Conservation (phyloP, 176 grass and related monocot genomes). For the Oryza meyeriana region DNA sequence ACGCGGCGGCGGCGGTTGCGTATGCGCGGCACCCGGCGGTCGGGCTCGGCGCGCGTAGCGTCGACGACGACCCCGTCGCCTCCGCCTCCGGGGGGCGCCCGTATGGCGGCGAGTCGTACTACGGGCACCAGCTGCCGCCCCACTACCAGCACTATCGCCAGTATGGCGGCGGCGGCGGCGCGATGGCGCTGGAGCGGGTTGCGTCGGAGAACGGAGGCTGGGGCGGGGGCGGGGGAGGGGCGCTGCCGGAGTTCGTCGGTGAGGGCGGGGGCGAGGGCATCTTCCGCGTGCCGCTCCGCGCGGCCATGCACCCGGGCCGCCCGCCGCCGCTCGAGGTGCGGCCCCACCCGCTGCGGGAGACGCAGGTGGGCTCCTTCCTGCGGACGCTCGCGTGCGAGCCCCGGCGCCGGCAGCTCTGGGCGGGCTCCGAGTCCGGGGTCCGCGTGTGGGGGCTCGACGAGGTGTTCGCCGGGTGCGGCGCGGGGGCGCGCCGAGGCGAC, state of each 20-base stretch:
- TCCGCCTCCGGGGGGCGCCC: not conserved
- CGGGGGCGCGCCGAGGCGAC: constrained; percentile 56
- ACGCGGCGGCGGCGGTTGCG: constrained; percentile 10
- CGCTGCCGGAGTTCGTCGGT: constrained; percentile 69
- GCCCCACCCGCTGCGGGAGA: constrained; percentile 78
- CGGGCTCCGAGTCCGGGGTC: constrained; percentile 70
- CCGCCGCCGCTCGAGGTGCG: constrained; percentile 80
- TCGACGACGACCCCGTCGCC: constrained; percentile 35
- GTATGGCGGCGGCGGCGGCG: constrained; percentile 9
- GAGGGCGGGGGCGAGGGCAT: constrained; percentile 59
- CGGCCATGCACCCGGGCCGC: constrained; percentile 65
- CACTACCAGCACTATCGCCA: not conserved
- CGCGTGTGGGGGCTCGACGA: constrained; percentile 58
- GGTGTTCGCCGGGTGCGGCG: constrained; percentile 32
- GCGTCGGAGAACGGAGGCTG: constrained; percentile 35
- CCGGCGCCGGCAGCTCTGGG: constrained; percentile 59
- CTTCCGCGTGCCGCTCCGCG: constrained; percentile 69
- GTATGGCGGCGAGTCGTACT: constrained; percentile 10
- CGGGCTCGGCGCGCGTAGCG: constrained; percentile 40
- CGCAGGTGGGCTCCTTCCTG: constrained; percentile 83
- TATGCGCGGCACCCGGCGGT: constrained; percentile 28
- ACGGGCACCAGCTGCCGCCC: constrained; percentile 11
- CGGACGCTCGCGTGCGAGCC: constrained; percentile 54
- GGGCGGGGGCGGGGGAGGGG: not conserved
- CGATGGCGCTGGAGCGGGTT: constrained; percentile 44